Evolutionary conservation across 2,329 filamentous ascomycete species (phyloP).

Genomic region (Colletotrichum acutatum): DNA sequence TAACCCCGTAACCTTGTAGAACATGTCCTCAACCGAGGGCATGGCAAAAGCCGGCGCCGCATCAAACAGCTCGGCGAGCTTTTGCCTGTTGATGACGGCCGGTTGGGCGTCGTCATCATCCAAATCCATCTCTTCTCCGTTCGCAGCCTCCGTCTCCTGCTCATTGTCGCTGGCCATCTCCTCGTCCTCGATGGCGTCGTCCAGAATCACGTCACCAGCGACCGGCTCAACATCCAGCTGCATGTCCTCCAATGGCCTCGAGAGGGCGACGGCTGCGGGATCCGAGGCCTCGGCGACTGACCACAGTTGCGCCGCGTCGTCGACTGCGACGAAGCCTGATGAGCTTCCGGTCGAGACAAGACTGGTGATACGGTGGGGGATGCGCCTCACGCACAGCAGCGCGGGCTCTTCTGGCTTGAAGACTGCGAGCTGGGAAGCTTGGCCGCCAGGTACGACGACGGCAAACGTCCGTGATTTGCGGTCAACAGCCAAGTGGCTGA

Average conservation of each 20-base stretch:
- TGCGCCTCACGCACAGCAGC: constrained; percentile 68
- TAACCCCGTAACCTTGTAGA: constrained; percentile 76
- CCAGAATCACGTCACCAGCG: constrained; percentile 40
- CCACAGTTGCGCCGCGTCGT: constrained; percentile 80
- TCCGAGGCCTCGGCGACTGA: constrained; percentile 69
- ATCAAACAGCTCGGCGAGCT: constrained; percentile 77
- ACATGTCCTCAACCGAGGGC: constrained; percentile 79
- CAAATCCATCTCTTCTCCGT: constrained; percentile 57
- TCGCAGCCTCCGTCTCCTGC: constrained; percentile 48
- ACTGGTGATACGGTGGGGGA: constrained; percentile 70
- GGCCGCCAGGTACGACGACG: constrained; percentile 62
- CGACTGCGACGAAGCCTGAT: constrained; percentile 80
- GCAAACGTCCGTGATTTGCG: constrained; percentile 72
- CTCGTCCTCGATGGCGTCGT: constrained; percentile 48
- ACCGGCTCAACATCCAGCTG: constrained; percentile 49
- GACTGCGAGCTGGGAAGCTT: constrained; percentile 69
- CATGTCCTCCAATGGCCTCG: constrained; percentile 66
- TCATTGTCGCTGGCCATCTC: constrained; percentile 57
- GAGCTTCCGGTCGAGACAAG: constrained; percentile 72
- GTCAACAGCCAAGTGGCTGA: constrained; percentile 80
- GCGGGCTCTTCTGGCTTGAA: constrained; percentile 72
- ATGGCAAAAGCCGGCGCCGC: constrained; percentile 74
- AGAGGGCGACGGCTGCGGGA: constrained; percentile 61
- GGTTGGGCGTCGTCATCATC: constrained; percentile 62
- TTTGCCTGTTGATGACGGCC: constrained; percentile 74